Base-by-base conservation (phyloP, 371 early-diverging fungal species). In the Polyrhizophydium stewartii region DNA sequence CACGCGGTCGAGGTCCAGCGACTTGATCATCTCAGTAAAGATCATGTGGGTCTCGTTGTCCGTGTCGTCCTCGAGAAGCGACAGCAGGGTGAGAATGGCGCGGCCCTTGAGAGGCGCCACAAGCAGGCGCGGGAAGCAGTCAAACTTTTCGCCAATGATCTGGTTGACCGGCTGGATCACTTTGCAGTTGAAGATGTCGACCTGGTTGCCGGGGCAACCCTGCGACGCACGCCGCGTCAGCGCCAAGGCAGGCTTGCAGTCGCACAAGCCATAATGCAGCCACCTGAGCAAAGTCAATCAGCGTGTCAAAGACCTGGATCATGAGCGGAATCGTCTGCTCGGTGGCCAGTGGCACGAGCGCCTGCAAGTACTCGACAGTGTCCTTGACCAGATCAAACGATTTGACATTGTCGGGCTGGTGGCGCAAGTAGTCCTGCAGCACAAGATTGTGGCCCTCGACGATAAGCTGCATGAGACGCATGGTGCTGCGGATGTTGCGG, bases 361-460 rank as follows among this genome's bases (percentile, higher is more conserved):
- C 73, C 43, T 81, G 80, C 27, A 84, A 61, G 56, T 79, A 84
- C 28, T 84, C 80, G 1, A 84, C 82, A 6, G 79, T 76, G 55
- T 77, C 79, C 38, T 73, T 69, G 17, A 84, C 79, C 40, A 84
- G 68, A 60, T 84, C 77, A 55, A 84, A 82, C 27, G 81, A 75
- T 51, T 81, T 79, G 59, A 82, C 72, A 65, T 84, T 84, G 57
- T 84, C 84, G 0, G 79, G 79, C 32, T 84, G 84, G 32, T 69
- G 63, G 0, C 79, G 72, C 43, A 81, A 59, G 45, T 84, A 84
- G 2, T 69, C 76, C 47, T 84, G 84, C n/a, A 84, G 55, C 30
- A 62, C 64, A 50, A 77, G 66, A 57, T 81, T 81, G 58, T 84
- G 84, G 5, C 84, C 84, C 63, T 84, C 84, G 0, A 79, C 81